Base-by-base conservation (phyloP, 208 protist genomes). In the Leishmania guyanensis region DNA sequence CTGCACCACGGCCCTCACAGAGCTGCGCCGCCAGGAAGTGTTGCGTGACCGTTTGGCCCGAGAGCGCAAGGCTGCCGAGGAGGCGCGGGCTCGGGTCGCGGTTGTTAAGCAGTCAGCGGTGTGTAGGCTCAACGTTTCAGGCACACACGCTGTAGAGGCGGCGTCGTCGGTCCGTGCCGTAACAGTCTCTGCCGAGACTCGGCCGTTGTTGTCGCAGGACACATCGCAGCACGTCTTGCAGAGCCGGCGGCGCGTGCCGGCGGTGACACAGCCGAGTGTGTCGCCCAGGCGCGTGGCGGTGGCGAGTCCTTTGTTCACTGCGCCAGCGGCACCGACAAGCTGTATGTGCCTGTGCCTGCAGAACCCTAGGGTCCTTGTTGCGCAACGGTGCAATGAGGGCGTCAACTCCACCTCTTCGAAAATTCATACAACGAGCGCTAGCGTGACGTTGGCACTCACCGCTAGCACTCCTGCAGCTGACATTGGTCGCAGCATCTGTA, bases 21-120 rank as follows among this genome's bases (percentile, higher is more conserved):
- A 90, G 75, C 56, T 84, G 50, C 80, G 88, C 14, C 85, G 88
- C 3, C 81, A 88, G 76, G 84, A 89, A 60, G 88, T 85, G 53
- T 62, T 92, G 66, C 74, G 77, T n/a, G 78, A 84, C n/a, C 81
- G 84, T 51, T 50, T 81, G 16, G 82, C 85, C 51, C 79, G 86
- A 9, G 88, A 91, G 80, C 76, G 65, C 33, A 79, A 75, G 74
- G 79, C 83, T 8, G 83, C 78, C 26, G 83, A 77, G 75, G 85
- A 91, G 79, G 79, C 79, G 58, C 68, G 68, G 6, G 64, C 65
- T 1, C 53, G 78, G 12, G 36, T 81, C 56, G 70, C 76, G 51
- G 58, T 29, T 8, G 33, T 64, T 1, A 77, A 65, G 74, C 56
- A 77, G 51, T 0, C n/a, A 58, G 3, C 20, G 48, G 14, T 17